Evolutionary conservation across 2,329 filamentous ascomycete species (phyloP).

Genomic region (Diaporthe sp.): DNA sequence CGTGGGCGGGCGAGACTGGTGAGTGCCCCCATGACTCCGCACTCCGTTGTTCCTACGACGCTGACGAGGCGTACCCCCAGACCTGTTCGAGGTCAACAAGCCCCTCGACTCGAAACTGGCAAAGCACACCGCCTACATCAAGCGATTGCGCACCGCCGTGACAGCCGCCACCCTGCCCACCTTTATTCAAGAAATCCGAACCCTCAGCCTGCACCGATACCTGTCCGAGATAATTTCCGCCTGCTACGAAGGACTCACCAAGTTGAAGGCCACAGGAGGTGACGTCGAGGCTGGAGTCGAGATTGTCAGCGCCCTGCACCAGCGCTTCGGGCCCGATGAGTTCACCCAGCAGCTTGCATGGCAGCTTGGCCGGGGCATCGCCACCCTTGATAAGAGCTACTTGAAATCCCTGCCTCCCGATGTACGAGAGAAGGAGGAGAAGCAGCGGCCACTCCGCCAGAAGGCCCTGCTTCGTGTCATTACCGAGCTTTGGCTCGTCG

Average conservation of each 20-base stretch:
- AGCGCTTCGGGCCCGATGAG: conserved; percentile 90
- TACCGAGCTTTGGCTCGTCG: conserved; percentile 96
- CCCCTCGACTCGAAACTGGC: conserved; percentile 95
- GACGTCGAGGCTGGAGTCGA: conserved; percentile 94
- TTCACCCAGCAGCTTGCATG: conserved; percentile 94
- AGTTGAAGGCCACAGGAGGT: conserved; percentile 84
- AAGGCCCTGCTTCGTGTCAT: conserved; percentile 89
- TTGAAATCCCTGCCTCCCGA: conserved; percentile 86
- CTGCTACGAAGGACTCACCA: conserved; percentile 94
- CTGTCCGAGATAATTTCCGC: conserved; percentile 97
- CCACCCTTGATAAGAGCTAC: conserved; percentile 87
- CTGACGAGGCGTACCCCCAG: conserved; percentile 58
- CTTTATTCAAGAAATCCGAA: conserved; percentile 91
- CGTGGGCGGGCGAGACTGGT: conserved; percentile 94
- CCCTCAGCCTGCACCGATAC: conserved; percentile 94
- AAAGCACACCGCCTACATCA: conserved; percentile 99
- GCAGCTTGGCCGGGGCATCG: conserved; percentile 91
- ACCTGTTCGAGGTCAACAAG: conserved; percentile 81
- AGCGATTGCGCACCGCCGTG: conserved; percentile 91
- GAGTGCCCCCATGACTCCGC: conserved; percentile 42
- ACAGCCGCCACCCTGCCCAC: conserved; percentile 83
- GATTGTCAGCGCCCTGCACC: conserved; percentile 94
- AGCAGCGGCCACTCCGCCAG: conserved; percentile 89
- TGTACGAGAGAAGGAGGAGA: conserved; percentile 93
- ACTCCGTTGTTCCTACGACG: conserved; percentile 40